These are phyloP conservation scores for Zygosaccharomyces bisporus DNA, from an alignment of 805 yeast species.

Conservation along the genomic window DNA sequence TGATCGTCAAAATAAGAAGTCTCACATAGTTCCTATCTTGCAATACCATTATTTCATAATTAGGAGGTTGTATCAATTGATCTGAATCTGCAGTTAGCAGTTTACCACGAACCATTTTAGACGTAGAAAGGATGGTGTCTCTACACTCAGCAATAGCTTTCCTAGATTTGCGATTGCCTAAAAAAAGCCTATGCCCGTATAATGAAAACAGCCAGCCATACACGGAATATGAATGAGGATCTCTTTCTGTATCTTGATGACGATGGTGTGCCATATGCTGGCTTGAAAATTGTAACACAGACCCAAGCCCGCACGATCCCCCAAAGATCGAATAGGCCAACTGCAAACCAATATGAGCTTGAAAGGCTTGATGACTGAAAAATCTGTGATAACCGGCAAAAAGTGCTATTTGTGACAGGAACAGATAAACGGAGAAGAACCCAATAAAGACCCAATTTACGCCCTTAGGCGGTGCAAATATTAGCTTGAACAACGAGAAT, in stretches of 20 bases:
- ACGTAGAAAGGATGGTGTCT: constrained; percentile 48
- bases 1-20: constrained; percentile 48
- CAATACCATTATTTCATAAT: constrained; percentile 53
- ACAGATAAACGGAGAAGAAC: constrained; percentile 18
- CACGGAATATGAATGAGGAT: constrained; percentile 74
- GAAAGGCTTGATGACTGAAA: constrained; percentile 27
- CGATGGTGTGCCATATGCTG: constrained; percentile 86
- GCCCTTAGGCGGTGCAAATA: constrained; percentile 19
- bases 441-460: constrained; percentile 11
- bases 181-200: constrained; percentile 79
- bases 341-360: constrained; percentile 21
- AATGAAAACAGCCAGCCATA: constrained; percentile 80
- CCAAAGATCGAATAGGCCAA: constrained; percentile 24
- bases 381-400: constrained; percentile 30
- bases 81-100: constrained; percentile 32
- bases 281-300: constrained; percentile 25
- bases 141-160: constrained; percentile 40
- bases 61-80: constrained; percentile 62
- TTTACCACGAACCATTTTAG: constrained; percentile 19
- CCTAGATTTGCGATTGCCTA: constrained; percentile 55
- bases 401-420: constrained; percentile 21
- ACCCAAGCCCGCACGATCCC: constrained; percentile 28
- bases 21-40: constrained; percentile 69
- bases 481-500: constrained; percentile 23
- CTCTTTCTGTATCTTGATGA: constrained; percentile 80